A percentile compares a stretch with the other conserved stretches of the same genome.
Evolutionary conservation across 768 basidiomycete species (phyloP).

Genomic region (Pisolithus albus): DNA sequence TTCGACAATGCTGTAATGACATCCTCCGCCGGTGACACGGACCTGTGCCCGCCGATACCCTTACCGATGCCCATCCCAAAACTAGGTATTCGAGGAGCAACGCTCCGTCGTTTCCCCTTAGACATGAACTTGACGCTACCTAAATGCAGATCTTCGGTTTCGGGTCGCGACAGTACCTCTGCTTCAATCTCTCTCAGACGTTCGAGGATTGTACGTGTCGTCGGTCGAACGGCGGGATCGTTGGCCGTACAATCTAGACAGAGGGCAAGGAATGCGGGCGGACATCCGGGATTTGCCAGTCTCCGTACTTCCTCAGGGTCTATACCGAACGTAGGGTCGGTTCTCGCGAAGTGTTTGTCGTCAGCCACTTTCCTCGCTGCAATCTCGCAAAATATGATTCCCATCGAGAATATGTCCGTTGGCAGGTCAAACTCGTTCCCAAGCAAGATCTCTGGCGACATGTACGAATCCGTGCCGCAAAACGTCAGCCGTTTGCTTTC

Average conservation of each 20-base stretch:
- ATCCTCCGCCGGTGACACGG: slow-evolving; percentile 30
- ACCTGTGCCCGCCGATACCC: slow-evolving; percentile 37
- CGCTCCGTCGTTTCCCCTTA: slow-evolving; percentile 50
- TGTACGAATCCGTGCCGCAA: slow-evolving; percentile 89
- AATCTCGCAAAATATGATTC: slow-evolving; percentile 91
- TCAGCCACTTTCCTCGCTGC: slow-evolving; percentile 80
- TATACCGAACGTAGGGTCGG: slow-evolving; percentile 72
- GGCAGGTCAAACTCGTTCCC: slow-evolving; percentile 90
- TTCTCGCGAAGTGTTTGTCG: slow-evolving; percentile 68
- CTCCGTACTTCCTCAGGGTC: slow-evolving; percentile 66
- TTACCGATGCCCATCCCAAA: slow-evolving; percentile 70
- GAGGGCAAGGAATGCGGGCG: slow-evolving; percentile 67
- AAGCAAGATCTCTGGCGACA: slow-evolving; percentile 93
- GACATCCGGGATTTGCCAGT: slow-evolving; percentile 68
- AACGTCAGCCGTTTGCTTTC: slow-evolving; percentile 82
- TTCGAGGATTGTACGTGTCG: slow-evolving; percentile 71
- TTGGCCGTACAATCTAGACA: slow-evolving; percentile 69
- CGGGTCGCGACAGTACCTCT: slow-evolving; percentile 66
- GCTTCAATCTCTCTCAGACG: slow-evolving; percentile 75
- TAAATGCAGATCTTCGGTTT: slow-evolving; percentile 66
- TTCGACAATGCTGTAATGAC: slow-evolving; percentile 28
- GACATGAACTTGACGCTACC: slow-evolving; percentile 84
- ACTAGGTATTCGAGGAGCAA: slow-evolving; percentile 76
- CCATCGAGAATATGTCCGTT: slow-evolving; percentile 92
- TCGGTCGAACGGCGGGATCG: slow-evolving; percentile 65